Evolutionary conservation across 768 basidiomycete species (phyloP).

Genomic region (Mycena vitilis): DNA sequence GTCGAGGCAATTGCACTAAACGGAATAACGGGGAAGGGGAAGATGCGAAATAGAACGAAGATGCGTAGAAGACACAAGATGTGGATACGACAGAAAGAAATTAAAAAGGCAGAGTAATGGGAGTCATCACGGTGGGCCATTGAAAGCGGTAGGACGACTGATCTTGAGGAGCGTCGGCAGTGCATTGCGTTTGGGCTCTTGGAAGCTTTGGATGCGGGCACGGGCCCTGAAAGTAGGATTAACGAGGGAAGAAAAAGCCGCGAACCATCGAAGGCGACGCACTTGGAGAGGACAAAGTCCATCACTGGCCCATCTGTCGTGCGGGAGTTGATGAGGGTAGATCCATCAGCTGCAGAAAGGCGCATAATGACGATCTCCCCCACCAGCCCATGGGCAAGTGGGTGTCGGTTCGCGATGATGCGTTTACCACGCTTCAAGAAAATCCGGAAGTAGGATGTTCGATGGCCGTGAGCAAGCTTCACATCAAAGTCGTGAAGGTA

Average conservation of each 20-base stretch:
- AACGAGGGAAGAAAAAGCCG: constrained; percentile 1
- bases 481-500: constrained; percentile 6
- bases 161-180: neutral
- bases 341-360: neutral
- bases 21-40: no score
- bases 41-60: no score
- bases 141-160: neutral
- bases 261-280: neutral
- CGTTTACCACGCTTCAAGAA: constrained; percentile 10
- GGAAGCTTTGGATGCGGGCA: constrained; percentile 11
- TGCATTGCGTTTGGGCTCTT: constrained; percentile 10
- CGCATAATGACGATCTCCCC: constrained; percentile 1
- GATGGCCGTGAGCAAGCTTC: constrained; percentile 5
- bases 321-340: constrained; percentile 12
- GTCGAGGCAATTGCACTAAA: no score
- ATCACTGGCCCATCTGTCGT: constrained; percentile 2
- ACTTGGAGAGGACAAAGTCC: constrained; percentile 4
- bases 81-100: no score
- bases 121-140: neutral
- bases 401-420: neutral
- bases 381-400: constrained; percentile 2
- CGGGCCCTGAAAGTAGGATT: neutral
- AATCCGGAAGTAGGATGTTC: neutral
- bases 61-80: no score
- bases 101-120: neutral